Evolutionary conservation across 495 filamentous ascomycete genomes (phyloP), one percentile per base, ranked within the genome.

Genomic region (Beverwykella pulmonaria): DNA sequence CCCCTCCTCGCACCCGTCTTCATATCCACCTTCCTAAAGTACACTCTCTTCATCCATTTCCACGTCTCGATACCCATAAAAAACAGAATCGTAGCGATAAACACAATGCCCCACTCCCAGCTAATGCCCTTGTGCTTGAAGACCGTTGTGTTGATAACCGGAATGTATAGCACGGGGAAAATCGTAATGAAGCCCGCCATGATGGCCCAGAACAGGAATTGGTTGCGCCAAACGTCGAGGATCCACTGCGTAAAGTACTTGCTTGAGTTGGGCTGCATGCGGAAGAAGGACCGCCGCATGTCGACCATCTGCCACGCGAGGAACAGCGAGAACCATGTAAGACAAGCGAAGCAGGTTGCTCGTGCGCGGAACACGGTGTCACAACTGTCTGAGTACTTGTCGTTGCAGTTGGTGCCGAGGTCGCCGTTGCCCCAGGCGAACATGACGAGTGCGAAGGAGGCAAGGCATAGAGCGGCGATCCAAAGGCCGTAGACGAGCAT

Each of bases 131-230:
- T 81, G 72, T 92, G 90, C 75, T 90, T 91, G 82, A 92, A 92
- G 2, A 92, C 88, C 9, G 80, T 73, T 1, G 73, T 79, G 75
- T 91, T 92, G 26, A 92, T 75, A 17, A 79, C 82, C 0, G 90
- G 90, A 32, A 92, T 88, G 70, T 92, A 91, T 0, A 92, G 83
- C 4, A 87, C 83, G 0, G 89, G 88, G 69, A 92, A 92, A 4
- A 90, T 84, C 67, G 84, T 83, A 20, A 90, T 41, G 47, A 84
- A 86, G 8, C 88, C 90, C 26, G 87, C 79, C 36, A 87, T 76
- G 20, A 92, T 86, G 39, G 88, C 82, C 82, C 82, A 91, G 80
- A 92, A 91, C 25, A 92, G 79, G 73, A 92, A 91, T 26, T 79
- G 79, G 77, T 92, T 92, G 20, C 80, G 75, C 81, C 87, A 90